Evolutionary conservation across 257 asterid species (phyloP).

Genomic region (Orobanche coerulescens): DNA sequence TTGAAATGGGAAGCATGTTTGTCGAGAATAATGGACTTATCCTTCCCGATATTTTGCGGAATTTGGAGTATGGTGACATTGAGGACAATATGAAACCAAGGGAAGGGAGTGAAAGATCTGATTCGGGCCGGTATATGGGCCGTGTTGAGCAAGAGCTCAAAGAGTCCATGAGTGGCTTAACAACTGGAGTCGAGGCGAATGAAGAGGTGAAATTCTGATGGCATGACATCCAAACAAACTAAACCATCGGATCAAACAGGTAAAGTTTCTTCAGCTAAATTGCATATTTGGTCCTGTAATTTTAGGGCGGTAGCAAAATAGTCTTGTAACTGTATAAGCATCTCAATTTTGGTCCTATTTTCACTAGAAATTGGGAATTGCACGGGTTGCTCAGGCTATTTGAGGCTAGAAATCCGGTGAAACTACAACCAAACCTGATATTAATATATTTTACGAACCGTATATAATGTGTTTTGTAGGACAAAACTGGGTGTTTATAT

Average conservation of each 20-base stretch:
- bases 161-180: constrained; percentile 27
- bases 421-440: no score
- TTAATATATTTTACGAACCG: no score
- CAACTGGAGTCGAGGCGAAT: constrained; percentile 23
- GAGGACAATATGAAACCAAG: constrained; percentile 36
- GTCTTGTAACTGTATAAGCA: no score
- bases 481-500: no score
- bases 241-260: constrained; percentile 26
- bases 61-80: constrained; percentile 43
- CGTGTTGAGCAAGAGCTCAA: constrained; percentile 32
- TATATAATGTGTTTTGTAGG: no score
- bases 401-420: no score
- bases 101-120: constrained; percentile 37
- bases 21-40: constrained; percentile 32
- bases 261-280: no score
- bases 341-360: no score
- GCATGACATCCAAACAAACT: constrained; percentile 24
- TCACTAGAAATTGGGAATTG: no score
- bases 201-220: constrained; percentile 24
- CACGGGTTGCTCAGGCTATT: no score
- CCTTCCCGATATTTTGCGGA: constrained; percentile 58
- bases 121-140: constrained; percentile 26
- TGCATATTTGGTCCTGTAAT: no score
- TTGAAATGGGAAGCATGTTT: constrained; percentile 56
- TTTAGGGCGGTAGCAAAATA: no score